These are phyloP conservation scores for Oidiodendron maius DNA, from an alignment of 495 filamentous ascomycete species.

Conservation along the genomic window DNA sequence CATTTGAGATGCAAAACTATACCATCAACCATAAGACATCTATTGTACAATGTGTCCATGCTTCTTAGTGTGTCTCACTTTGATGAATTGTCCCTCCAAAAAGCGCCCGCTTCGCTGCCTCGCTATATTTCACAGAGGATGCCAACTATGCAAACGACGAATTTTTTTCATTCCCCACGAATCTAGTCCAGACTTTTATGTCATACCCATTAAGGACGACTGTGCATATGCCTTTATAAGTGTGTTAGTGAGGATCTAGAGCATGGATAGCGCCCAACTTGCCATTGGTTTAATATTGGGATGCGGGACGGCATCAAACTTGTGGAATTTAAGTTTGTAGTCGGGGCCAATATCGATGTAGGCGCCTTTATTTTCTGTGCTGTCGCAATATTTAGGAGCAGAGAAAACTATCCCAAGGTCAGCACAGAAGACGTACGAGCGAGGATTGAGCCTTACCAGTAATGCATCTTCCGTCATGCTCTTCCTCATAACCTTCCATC, in stretches of 20 bases:
- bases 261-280: not conserved
- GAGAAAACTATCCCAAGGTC: constrained; percentile 68
- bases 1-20: not conserved
- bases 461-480: constrained; percentile 94
- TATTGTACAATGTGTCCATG: constrained; percentile 4
- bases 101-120: constrained; percentile 10
- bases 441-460: constrained; percentile 51
- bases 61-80: constrained; percentile 1
- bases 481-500: constrained; percentile 96
- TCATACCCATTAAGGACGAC: constrained; percentile 60
- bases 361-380: constrained; percentile 94
- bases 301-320: constrained; percentile 96
- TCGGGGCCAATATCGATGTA: constrained; percentile 97
- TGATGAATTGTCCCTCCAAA: not conserved
- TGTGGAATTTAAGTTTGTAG: constrained; percentile 81
- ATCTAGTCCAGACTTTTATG: not conserved
- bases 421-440: constrained; percentile 13
- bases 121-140: constrained; percentile 18
- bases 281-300: constrained; percentile 84
- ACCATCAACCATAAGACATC: not conserved
- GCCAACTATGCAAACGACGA: constrained; percentile 14
- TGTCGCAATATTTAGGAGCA: constrained; percentile 94
- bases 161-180: not conserved
- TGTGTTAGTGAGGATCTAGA: constrained; percentile 23
- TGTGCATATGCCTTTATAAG: constrained; percentile 66